phyloP scores from a whole-genome alignment of 805 yeast species.

The Nakazawaea siamensis region DNA sequence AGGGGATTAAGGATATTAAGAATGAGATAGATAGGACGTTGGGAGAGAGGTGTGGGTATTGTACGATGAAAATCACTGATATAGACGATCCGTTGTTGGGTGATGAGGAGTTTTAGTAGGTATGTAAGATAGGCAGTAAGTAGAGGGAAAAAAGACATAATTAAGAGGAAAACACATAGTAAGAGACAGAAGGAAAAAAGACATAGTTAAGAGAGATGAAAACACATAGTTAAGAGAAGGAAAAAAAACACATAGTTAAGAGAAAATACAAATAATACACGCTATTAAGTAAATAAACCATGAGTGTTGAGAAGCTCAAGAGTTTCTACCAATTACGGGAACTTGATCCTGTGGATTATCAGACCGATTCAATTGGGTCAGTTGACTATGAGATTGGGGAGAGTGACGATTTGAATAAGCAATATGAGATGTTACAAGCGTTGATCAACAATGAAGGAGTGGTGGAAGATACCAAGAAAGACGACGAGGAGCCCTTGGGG shows the following conservation, averaged over 20 bases:
- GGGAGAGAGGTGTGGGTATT: conserved; percentile 60
- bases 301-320: conserved; percentile 19
- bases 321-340: conserved; percentile 36
- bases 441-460: conserved; percentile 7
- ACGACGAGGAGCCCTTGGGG: conserved; percentile 45
- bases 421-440: conserved; percentile 9
- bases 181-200: too few species aligned
- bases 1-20: conserved; percentile 21
- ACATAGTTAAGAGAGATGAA: too few species aligned
- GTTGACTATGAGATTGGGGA: conserved; percentile 11
- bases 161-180: too few species aligned
- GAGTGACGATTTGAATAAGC: conserved; percentile 7
- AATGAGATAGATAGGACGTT: conserved; percentile 51
- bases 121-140: too few species aligned
- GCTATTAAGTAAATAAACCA: too few species aligned
- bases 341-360: conserved; percentile 26
- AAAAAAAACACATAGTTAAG: too few species aligned
- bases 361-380: conserved; percentile 2
- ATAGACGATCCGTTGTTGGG: conserved; percentile 38
- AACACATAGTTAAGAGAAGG: too few species aligned
- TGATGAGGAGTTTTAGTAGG: too few species aligned
- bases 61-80: conserved; percentile 63
- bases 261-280: too few species aligned
- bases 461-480: background rate
- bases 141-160: too few species aligned